phyloP scores from a whole-genome alignment of 306 rosid species.

The Gynostemma pentaphyllum region DNA sequence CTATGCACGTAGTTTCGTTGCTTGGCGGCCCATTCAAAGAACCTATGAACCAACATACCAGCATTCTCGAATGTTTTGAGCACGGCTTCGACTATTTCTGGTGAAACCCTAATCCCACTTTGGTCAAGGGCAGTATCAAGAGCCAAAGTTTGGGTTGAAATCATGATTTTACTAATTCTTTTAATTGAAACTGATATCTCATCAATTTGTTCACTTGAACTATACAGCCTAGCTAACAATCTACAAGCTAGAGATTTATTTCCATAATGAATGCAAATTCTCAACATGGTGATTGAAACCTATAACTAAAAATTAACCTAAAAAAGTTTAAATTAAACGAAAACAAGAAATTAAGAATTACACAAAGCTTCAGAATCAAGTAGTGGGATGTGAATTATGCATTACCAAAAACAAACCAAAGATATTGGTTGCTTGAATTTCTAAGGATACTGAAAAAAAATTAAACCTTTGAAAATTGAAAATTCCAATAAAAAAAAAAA shows the following conservation, averaged over 20 bases:
- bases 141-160: conserved; percentile 34
- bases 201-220: conserved; percentile 20
- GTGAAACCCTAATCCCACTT: conserved; percentile 50
- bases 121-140: conserved; percentile 74
- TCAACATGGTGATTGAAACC: neutral
- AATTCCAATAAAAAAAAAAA: neutral
- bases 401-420: neutral
- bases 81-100: conserved; percentile 55
- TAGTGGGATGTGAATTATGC: neutral
- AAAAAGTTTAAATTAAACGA: neutral
- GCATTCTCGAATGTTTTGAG: conserved; percentile 66
- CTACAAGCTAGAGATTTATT: conserved; percentile 5
- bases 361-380: neutral
- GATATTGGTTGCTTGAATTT: neutral
- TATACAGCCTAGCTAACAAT: conserved; percentile 18
- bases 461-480: neutral
- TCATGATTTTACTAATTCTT: conserved; percentile 44
- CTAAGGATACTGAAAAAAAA: neutral
- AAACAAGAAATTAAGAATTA: neutral
- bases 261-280: neutral
- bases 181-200: conserved; percentile 37
- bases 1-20: conserved; percentile 46
- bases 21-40: conserved; percentile 71
- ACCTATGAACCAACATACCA: conserved; percentile 64
- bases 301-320: neutral